Evolutionary conservation across 345 rosid species (phyloP), one percentile per base, ranked within the genome.

Genomic region (Lepidium sativum): DNA sequence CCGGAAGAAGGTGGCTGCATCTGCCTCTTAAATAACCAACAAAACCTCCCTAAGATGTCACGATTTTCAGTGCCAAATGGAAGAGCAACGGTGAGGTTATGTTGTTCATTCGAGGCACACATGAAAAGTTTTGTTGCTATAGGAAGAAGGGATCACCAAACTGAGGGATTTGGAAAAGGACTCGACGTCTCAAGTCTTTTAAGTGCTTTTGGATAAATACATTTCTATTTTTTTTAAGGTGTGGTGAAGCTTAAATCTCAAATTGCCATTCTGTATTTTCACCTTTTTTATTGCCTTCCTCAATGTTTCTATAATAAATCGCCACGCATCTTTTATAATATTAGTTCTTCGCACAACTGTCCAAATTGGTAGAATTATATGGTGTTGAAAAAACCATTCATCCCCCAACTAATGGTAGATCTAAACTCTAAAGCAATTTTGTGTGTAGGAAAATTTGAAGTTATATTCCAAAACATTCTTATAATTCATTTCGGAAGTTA

Each of bases 1-100:
- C 9, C 80, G 91, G 79, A 92, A 82, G 70, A 92, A 92, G 83
- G 94, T 73, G 29, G 49, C 81, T 14, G 78, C 89, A 47, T 32
- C 76, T 33, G 72, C 77, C 23, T 66, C 77, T 35, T 72, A 44
- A 37, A 45, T 65, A 39, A 18, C 54, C 60, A 55, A 49, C 41
- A 44, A 56, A 40, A 33, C 50, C 60, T 64, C 61, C 61, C 13
- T 32, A 18, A 42, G 43, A 23, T 35, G 20, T 58, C 47, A 9
- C 52, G 16, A 23, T 39, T 32, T 71, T 70, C 12, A 23, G 33
- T 50, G 49, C 25, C 70, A 4, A 25, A 33, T 55, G 57, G 43
- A 47, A 51, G 76, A 65, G 34, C 61, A 34, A 58, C 60, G 25
- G 67, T 72, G 54, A 63, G 59, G 48, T 35, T 54, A 40, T 65